Base-by-base conservation (phyloP, 148 eudicot genomes). In the Linanthus parryae region DNA sequence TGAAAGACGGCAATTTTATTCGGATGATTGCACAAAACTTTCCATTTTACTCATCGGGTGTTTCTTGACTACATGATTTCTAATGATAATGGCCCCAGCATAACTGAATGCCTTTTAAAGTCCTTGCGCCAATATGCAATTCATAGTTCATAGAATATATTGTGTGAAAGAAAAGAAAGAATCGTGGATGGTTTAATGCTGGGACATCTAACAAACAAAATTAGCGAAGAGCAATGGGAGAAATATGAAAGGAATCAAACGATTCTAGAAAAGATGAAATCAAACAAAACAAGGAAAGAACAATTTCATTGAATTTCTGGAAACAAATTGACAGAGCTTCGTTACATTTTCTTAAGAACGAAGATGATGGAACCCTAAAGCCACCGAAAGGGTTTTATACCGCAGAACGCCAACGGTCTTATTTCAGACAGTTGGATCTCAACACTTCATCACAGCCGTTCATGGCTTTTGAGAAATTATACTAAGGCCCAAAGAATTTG, bases 1-100 rank as follows among this genome's bases (percentile, higher is more conserved):
- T 54, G 24, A 52, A 52, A 21, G 65, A 56, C 44, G 24, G 54
- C 36, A 70, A 73, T 35, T 43, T 46, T 68, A 75, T 63, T 49
- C 44, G 12, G 67, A 61, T 24, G 66, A 58, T 31, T 87, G 87
- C 61, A 58, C 72, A 40, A 64, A 40, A 39, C 87, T 91, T 44
- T 71, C 80, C 45, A 61, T 68, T 35, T 76, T 87, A 61, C 74
- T 91, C 61, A 65, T 72, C 90, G 87, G 55, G 79, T 91, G 31
- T 94, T 91, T 61, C 89, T 91, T 57, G 98, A 86, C 73, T 91
- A 83, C 73, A 95, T 91, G 42, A 87, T 91, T 60, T 87, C 98
- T 45, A 86, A 73, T 61, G 94, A 83, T 65, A 74, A 74, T 2
- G 98, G 98, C 50, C 71, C 74, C 62, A 68, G 54, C 39, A 83